Base-by-base conservation (phyloP, 1,284 basidiomycete genomes). In the Schizopora paradoxa region DNA sequence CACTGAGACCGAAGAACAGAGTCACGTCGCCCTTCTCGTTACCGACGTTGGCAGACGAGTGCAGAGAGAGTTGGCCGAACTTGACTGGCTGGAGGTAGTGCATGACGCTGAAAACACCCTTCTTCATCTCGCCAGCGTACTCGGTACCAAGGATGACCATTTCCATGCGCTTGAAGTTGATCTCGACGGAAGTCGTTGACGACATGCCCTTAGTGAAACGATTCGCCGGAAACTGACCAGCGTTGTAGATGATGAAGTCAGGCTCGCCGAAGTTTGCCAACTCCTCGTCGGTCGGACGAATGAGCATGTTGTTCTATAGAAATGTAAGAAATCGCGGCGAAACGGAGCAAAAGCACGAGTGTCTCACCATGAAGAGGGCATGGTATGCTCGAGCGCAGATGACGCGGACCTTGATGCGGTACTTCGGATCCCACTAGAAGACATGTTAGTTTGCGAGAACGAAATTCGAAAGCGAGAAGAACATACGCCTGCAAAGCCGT, bases 131-230 rank as follows among this genome's bases (percentile, higher is more conserved):
- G 54, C 96, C 96, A 43, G 96, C 96, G 67, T 99, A 99, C 67
- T 99, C 95, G 47, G 96, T 98, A 53, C 96, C 95, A 60, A 99
- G 90, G 63, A 99, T 99, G 63, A 99, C 94, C 95, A 99, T 99
- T 72, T 99, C 96, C 89, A 94, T 97, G 48, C 96, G 91, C 79
- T 97, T 97, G 73, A 99, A 99, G 83, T 99, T 99, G 76, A 99
- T 91, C 74, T 98, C 96, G 47, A 99, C 95, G 16, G 94, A 97
- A 22, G 95, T 99, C 36, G 94, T 90, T 27, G 93, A 97, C 53
- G 92, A 96, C 95, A 99, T 99, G 68, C 95, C 95, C 70, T 97
- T 93, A 51, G 96, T 99, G 81, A 99, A 99, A 47, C 96, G 90
- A 69, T 99, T 99, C 59, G 96, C 96, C 34, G 96, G 96, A 87